Base-by-base conservation (phyloP, 2,329 filamentous ascomycete genomes). In the Orbilia quercus region DNA sequence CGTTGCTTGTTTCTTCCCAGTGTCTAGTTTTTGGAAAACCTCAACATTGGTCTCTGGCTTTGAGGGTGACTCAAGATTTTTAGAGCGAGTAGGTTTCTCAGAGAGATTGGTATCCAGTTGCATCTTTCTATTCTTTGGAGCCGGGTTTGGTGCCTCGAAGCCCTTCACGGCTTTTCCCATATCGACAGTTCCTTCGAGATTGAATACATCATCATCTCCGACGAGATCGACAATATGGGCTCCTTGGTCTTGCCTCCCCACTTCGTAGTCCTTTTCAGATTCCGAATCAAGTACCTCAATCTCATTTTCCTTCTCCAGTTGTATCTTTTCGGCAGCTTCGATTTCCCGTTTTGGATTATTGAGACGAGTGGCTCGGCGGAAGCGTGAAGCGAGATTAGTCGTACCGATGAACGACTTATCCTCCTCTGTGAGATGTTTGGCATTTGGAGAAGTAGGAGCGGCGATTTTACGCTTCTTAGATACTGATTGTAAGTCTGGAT, bases 311-410 rank as follows among this genome's bases (percentile, higher is more conserved):
- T 50, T 28, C 20, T 42, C 44, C 14, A 18, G 23, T 11, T 16
- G 36, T 11, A 22, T 40, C 9, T 40, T 55, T 22, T 50, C 20
- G 4, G 25, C 42, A 9, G 9, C 28, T 11, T 22, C n/a, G 14
- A 54, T 23, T 3, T 54, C 50, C 3, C 50, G 31, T 7, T 38
- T 38, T 14, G 57, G 57, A 22, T 50, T 40, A 22, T 60, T 50
- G 2, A 60, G 31, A 40, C 44, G 42, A 50, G 1, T 42, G 1
- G 57, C 57, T 18, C 57, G 42, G 12, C 57, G 42, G 18, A 34
- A 60, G 14, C 31, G 57, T 20, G 25, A 31, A 11, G 57, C 57
- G 12, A 60, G 42, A 20, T 50, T 60, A 1, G 57, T 50, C 1
- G 44, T 28, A n/a, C 44, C 44, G 16, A 60, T 28, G 7, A 42